Evolutionary conservation across 2,329 filamentous ascomycete species (phyloP).

Genomic region (Coniochaeta ligniaria): DNA sequence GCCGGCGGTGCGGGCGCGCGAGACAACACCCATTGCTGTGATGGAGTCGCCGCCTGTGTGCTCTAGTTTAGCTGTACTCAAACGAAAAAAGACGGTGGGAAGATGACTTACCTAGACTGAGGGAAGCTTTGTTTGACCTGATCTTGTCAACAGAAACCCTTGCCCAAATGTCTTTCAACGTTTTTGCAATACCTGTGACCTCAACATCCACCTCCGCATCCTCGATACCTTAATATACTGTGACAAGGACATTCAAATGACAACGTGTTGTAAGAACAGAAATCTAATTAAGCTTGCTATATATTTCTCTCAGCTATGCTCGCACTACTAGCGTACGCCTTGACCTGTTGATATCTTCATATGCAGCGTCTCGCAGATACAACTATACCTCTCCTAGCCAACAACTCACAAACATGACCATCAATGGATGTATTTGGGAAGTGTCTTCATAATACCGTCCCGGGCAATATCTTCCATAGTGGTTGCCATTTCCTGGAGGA

Average conservation of each 20-base stretch:
- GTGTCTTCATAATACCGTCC: constrained; percentile 40
- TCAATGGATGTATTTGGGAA: constrained; percentile 38
- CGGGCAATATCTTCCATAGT: constrained; percentile 37
- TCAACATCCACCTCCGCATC: constrained; percentile 5
- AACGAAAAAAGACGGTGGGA: background rate
- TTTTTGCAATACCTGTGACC: constrained; percentile 6
- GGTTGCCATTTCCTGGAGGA: constrained; percentile 36
- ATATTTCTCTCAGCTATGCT: too few species aligned
- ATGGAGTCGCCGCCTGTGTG: constrained; percentile 15
- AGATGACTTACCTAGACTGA: constrained; percentile 11
- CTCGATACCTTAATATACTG: too few species aligned
- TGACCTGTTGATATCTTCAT: too few species aligned
- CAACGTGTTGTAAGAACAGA: too few species aligned
- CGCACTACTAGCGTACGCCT: too few species aligned
- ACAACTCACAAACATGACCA: background rate
- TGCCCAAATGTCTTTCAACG: constrained; percentile 13
- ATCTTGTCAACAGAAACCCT: constrained; percentile 9
- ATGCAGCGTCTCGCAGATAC: too few species aligned
- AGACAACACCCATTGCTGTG: constrained; percentile 15
- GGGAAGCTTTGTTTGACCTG: constrained; percentile 10
- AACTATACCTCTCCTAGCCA: background rate
- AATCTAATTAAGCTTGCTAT: too few species aligned
- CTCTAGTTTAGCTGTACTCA: background rate
- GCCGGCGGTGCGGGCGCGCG: constrained; percentile 12
- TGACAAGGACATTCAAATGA: too few species aligned